These are phyloP conservation scores for Coemansia sp. DNA, from an alignment of 192 early-diverging fungal genomes.

Conservation along the genomic window DNA sequence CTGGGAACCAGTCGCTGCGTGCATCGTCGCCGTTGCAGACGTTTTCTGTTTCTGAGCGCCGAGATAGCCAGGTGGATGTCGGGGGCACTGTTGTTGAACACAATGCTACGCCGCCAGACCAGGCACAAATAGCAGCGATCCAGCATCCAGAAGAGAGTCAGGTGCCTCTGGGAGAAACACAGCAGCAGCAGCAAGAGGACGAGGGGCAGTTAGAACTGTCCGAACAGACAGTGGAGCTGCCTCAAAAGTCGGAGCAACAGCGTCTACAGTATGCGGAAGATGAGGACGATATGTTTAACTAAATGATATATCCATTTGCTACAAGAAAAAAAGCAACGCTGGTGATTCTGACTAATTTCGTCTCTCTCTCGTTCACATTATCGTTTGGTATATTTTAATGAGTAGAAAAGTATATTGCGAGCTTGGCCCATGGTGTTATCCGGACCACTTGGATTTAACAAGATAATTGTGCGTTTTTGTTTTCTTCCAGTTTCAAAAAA, in stretches of 20 bases:
- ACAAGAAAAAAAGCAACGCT: background rate
- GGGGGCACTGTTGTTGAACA: conserved; percentile 14
- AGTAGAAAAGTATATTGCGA: no score
- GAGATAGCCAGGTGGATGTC: conserved; percentile 2
- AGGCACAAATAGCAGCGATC: background rate
- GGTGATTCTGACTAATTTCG: no score
- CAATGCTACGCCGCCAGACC: background rate
- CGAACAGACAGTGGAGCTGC: background rate
- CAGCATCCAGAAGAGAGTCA: background rate
- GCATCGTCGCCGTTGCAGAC: background rate
- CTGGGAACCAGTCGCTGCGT: background rate
- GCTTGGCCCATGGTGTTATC: no score
- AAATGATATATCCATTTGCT: background rate
- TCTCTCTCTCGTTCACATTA: no score
- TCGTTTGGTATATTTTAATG: no score
- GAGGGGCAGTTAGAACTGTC: no score
- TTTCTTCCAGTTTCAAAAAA: background rate
- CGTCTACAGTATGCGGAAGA: background rate
- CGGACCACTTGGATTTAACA: no score
- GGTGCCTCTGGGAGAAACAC: background rate
- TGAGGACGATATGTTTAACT: background rate
- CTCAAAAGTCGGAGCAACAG: background rate
- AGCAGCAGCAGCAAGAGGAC: conserved; percentile 2
- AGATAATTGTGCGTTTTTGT: no score
- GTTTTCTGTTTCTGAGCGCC: conserved; percentile 2